phyloP scores from a whole-genome alignment of 371 early-diverging fungal genomes.

The Mucor irregularis region DNA sequence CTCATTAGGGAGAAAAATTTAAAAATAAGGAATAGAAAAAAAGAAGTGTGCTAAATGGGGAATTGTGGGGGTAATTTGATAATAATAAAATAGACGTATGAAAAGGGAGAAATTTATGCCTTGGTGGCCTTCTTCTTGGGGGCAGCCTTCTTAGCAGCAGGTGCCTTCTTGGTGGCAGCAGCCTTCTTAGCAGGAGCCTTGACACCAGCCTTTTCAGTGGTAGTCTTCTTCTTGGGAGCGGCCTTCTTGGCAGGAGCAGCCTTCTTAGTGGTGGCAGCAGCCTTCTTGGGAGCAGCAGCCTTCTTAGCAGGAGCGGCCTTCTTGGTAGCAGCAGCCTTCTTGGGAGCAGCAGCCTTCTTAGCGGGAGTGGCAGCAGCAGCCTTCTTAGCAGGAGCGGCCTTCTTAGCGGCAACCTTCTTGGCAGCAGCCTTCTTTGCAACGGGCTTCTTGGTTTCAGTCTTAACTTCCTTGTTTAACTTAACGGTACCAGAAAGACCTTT shows the following conservation, averaged over 20 bases:
- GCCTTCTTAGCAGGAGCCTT: constrained; percentile 34
- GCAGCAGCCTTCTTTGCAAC: constrained; percentile 45
- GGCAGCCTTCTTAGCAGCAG: constrained; percentile 22
- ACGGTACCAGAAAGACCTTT: constrained; percentile 65
- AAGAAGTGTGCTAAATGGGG: neutral
- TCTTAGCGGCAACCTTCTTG: constrained; percentile 42
- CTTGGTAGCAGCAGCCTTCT: constrained; percentile 21
- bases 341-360: constrained; percentile 51
- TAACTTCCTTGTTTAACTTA: constrained; percentile 69
- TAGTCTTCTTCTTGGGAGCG: constrained; percentile 52
- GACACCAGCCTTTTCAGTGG: constrained; percentile 31
- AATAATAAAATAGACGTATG: neutral
- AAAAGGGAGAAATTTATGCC: constrained; percentile 11
- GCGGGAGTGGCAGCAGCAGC: constrained; percentile 38
- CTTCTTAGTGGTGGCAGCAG: constrained; percentile 11
- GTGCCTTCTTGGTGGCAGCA: constrained; percentile 25
- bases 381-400: constrained; percentile 33
- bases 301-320: constrained; percentile 40
- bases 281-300: constrained; percentile 27
- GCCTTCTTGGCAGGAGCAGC: constrained; percentile 47
- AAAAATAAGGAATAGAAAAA: constrained; percentile 1
- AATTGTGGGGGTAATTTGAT: neutral
- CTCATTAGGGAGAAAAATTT: constrained; percentile 1
- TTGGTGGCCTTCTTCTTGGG: constrained; percentile 51
- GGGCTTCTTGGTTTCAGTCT: constrained; percentile 47